Evolutionary conservation across 2,329 filamentous ascomycete genomes (phyloP).

Genomic region (Epichloe bromicola): DNA sequence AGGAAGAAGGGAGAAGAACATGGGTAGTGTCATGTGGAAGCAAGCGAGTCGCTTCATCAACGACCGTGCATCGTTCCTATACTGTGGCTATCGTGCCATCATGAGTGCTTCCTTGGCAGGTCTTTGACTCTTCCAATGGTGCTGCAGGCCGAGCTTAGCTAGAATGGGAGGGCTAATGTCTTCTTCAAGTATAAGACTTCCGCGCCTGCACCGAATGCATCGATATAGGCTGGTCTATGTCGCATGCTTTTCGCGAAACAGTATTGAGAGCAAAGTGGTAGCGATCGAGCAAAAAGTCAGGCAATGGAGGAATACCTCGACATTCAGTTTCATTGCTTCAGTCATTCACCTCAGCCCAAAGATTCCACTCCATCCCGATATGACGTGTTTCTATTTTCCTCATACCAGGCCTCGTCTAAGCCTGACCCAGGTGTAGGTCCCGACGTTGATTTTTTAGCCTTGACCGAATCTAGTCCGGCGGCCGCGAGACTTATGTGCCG

Average conservation of each 20-base stretch:
- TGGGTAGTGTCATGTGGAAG: too few relatives aligned
- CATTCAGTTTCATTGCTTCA: not conserved
- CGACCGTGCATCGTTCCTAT: not conserved
- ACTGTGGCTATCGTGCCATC: constrained; percentile 8
- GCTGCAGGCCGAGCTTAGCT: too few relatives aligned
- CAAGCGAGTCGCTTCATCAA: too few relatives aligned
- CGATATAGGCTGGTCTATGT: not conserved
- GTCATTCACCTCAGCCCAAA: constrained; percentile 4
- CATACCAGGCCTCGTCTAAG: constrained; percentile 23
- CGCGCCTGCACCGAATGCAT: not conserved
- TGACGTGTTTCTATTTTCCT: constrained; percentile 11
- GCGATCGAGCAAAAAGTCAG: not conserved
- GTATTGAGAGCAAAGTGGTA: not conserved
- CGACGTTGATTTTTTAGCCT: constrained; percentile 10
- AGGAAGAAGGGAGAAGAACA: too few relatives aligned
- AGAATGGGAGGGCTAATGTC: too few relatives aligned
- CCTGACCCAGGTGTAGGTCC: constrained; percentile 5
- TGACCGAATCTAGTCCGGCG: constrained; percentile 57
- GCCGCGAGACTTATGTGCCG: constrained; percentile 63
- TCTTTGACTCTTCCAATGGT: not conserved
- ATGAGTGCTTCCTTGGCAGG: constrained; percentile 13
- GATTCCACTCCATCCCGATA: constrained; percentile 2
- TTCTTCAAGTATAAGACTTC: not conserved
- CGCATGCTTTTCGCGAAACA: not conserved
- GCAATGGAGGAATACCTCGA: not conserved